phyloP scores from a whole-genome alignment of 2,329 filamentous ascomycete species.

The Hymenoscyphus albidus region DNA sequence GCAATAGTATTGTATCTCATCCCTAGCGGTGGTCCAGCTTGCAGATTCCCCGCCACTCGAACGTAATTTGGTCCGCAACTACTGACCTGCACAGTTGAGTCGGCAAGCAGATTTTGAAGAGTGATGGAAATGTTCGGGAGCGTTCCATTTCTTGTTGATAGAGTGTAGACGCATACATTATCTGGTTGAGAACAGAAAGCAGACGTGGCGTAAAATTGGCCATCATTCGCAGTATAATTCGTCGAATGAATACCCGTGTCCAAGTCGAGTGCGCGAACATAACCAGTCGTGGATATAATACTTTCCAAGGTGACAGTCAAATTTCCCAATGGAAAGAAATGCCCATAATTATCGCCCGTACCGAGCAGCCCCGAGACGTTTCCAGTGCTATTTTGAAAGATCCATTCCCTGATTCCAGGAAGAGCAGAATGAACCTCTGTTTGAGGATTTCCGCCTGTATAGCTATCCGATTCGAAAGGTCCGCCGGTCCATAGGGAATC shows the following conservation, averaged over 20 bases:
- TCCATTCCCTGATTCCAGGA: constrained; percentile 42
- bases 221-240: constrained; percentile 36
- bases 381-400: constrained; percentile 48
- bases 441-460: constrained; percentile 46
- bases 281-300: constrained; percentile 33
- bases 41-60: constrained; percentile 38
- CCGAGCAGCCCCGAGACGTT: constrained; percentile 40
- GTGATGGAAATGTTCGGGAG: constrained; percentile 42
- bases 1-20: constrained; percentile 43
- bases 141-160: constrained; percentile 18
- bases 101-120: constrained; percentile 42
- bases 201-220: constrained; percentile 34
- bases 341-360: constrained; percentile 41
- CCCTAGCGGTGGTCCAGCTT: constrained; percentile 40
- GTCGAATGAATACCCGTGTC: constrained; percentile 40
- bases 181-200: constrained; percentile 45
- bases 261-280: constrained; percentile 44
- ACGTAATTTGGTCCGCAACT: constrained; percentile 36
- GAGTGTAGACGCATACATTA: constrained; percentile 35
- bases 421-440: constrained; percentile 36
- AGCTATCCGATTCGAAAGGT: constrained; percentile 41
- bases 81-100: constrained; percentile 21
- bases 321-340: constrained; percentile 46
- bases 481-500: constrained; percentile 50
- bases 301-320: constrained; percentile 40